Conservation (phyloP, 1,284 basidiomycete species). For the Hemileia vastatrix region DNA sequence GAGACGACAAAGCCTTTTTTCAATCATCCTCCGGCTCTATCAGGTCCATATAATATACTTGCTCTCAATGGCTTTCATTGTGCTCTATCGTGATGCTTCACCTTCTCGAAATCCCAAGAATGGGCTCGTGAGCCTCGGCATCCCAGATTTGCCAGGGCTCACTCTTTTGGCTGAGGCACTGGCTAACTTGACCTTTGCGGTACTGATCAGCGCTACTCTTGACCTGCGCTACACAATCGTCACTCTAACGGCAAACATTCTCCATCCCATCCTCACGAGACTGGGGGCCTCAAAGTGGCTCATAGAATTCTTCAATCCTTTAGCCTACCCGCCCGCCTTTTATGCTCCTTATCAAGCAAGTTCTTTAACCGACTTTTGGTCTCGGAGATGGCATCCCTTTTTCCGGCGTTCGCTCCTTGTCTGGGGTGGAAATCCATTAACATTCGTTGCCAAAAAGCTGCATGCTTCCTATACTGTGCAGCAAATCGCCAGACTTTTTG, state of each 20-base stretch:
- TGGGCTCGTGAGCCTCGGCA: neutral
- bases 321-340: conserved; percentile 44
- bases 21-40: neutral
- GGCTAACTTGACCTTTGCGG: conserved; percentile 1
- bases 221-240: neutral
- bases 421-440: conserved; percentile 4
- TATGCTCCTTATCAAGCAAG: conserved; percentile 49
- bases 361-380: conserved; percentile 52
- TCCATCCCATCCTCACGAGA: neutral
- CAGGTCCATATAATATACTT: neutral
- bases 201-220: neutral
- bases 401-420: conserved; percentile 6
- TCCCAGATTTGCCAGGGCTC: neutral
- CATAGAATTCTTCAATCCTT: conserved; percentile 7
- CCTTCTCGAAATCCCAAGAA: neutral
- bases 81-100: conserved; percentile 7
- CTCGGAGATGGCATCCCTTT: conserved; percentile 48
- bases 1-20: neutral
- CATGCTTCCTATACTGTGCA: neutral
- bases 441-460: neutral
- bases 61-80: neutral
- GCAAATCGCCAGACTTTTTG: conserved; percentile 1
- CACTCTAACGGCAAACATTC: neutral
- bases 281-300: neutral
- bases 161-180: conserved; percentile 3